Evolutionary conservation across 768 basidiomycete genomes (phyloP), one percentile per base, ranked within the genome.

Genomic region (Rhodotorula paludigena): DNA sequence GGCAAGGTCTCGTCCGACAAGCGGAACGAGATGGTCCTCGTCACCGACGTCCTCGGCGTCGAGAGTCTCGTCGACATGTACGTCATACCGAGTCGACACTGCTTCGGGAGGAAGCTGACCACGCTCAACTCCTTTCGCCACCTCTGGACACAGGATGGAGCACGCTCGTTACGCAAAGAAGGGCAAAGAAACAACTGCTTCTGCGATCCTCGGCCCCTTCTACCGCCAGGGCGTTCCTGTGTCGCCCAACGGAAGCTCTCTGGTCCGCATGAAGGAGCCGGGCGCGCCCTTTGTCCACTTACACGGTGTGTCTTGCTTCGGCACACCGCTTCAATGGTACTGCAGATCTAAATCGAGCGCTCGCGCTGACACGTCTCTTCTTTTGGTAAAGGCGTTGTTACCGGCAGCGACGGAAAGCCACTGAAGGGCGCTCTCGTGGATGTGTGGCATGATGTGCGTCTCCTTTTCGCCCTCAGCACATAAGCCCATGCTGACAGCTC

Each of bases 171-270:
- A 53, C 53, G 66, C 60, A 18, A 48, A 62, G 25, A 54, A 45
- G 12, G 68, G 45, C 20, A 47, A 48, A 16, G 57, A 57, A 14
- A 48, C 66, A 14, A 74, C 76, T 10, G 49, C 59, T 21, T 66
- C 64, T 15, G 74, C 72, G 25, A 75, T 77, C 57, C 66, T 75
- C 28, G 74, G 74, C 11, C 74, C 76, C 8, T 75, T 75, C 68
- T 77, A 74, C 57, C 62, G 72, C 28, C 32, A 62, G 6, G 65
- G 66, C 21, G 76, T 73, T 0, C 70, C 73, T 0, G 14, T 44
- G 2, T 62, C 74, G 41, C 54, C 59, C 12, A 77, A 77, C 52
- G 73, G 73, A 0, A 64, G 69, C 4, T 60, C 60, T 12, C 72
- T 77, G 30, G 48, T 77, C n/a, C 57, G 69, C 3, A 48, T 65